phyloP scores from a whole-genome alignment of 2,329 filamentous ascomycete genomes.

The Ascochyta fabae region DNA sequence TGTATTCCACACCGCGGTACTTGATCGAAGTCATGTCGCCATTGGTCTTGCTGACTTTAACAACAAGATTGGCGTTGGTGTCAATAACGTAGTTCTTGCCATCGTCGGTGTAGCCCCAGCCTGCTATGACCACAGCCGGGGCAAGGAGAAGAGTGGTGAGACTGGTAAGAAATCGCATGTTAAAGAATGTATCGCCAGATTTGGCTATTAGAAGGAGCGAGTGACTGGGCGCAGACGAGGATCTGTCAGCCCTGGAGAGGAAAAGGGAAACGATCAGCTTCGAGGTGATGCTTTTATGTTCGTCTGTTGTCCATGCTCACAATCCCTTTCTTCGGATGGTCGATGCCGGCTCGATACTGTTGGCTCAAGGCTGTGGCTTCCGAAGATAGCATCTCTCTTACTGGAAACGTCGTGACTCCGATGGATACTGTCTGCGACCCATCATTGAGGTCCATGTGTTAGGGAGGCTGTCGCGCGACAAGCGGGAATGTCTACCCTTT shows the following conservation, averaged over 20 bases:
- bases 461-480: neutral
- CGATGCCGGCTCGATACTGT: neutral
- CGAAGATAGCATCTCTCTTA: neutral
- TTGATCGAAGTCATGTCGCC: conserved; percentile 69
- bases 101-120: conserved; percentile 51
- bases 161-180: conserved; percentile 25
- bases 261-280: neutral
- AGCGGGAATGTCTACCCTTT: neutral
- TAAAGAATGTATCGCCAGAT: conserved; percentile 3
- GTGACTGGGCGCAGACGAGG: neutral
- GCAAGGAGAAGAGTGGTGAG: conserved; percentile 27
- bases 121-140: conserved; percentile 44
- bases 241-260: neutral
- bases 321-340: neutral
- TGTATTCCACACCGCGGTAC: conserved; percentile 63
- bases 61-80: conserved; percentile 33
- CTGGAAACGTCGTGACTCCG: neutral
- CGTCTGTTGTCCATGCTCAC: neutral
- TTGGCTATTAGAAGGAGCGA: neutral
- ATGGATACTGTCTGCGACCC: neutral
- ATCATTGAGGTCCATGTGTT: neutral
- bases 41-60: conserved; percentile 51
- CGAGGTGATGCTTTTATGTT: neutral
- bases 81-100: conserved; percentile 51
- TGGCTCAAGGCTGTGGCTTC: neutral